A percentile compares a stretch with the other conserved stretches of the same genome.
phyloP scores from a whole-genome alignment of 192 early-diverging fungal genomes.

The Phlyctochytrium planicorne region DNA sequence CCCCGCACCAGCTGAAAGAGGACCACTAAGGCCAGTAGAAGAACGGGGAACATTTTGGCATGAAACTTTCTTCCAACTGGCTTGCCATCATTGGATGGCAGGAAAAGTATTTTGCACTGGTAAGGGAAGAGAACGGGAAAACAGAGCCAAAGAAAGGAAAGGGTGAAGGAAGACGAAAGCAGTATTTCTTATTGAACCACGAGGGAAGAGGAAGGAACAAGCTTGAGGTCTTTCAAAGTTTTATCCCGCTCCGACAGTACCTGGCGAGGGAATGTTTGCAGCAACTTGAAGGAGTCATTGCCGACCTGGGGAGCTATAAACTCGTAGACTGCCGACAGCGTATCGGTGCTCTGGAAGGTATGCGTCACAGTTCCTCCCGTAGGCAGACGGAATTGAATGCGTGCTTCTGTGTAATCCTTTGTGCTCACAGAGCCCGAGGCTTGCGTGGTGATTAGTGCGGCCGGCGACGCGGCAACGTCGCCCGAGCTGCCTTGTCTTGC shows the following conservation, averaged over 20 bases:
- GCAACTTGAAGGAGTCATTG: no score
- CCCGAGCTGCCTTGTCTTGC: conserved; percentile 29
- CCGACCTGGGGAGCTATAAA: no score
- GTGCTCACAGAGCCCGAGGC: no score
- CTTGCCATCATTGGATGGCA: no score
- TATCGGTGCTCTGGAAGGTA: conserved; percentile 60
- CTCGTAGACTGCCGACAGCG: conserved; percentile 59
- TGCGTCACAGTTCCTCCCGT: conserved; percentile 55
- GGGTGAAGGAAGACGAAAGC: no score
- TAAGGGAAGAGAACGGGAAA: no score
- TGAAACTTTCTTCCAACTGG: no score
- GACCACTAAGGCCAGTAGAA: no score
- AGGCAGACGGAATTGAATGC: conserved; percentile 66
- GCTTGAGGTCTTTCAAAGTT: conserved; percentile 66
- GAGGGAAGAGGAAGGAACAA: conserved; percentile 65
- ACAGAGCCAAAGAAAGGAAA: no score
- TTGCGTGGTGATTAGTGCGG: conserved; percentile 14
- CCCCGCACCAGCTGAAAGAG: background rate
- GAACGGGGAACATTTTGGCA: no score
- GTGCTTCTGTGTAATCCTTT: conserved; percentile 72
- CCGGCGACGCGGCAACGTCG: background rate
- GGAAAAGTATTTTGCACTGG: no score
- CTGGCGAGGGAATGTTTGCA: conserved; percentile 80
- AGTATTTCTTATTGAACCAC: conserved; percentile 55
- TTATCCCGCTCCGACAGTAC: conserved; percentile 61